Base-by-base conservation (phyloP, 78 protist species). In the Cavenderia fasciculata region DNA sequence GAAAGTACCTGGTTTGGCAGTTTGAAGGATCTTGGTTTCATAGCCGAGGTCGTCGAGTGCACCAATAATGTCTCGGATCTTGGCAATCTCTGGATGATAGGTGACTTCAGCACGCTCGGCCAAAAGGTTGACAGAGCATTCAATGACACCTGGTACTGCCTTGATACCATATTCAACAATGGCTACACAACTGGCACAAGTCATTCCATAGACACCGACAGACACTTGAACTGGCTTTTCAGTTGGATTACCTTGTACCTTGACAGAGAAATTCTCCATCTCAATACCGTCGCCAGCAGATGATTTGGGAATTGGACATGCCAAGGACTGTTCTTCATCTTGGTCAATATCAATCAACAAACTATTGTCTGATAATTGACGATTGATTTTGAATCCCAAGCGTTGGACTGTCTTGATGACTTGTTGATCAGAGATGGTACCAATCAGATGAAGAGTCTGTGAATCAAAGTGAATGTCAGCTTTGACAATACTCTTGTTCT, bases 151-250 rank as follows among this genome's bases (percentile, higher is more conserved):
- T 18, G 59, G 18, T 8, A 74, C 78, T 16, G 57, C 21, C 25
- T 54, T 87, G 11, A 87, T 59, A 52, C 73, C 51, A 65, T 70
- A 61, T 27, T 87, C 93, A 18, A 87, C 87, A 52, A 87, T 77
- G 52, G 77, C 78, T 21, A 87, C 93, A 70, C 93, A 87, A 4
- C 86, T 74, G 2, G 93, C 78, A 70, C 93, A 87, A 4, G 93
- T 87, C 93, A 87, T 87, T 36, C 93, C 93, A 56, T 51, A 66
- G 8, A 87, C 84, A 46, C 87, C 93, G 23, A 87, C 74, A 43
- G 69, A 23, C 2, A 87, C 36, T 6, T 8, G 74, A 34, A 33
- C 59, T 10, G 44, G 44, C 14, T 23, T 12, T 44, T 31, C 52
- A n/a, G 63, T 14, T 16, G 74, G 6, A 12, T 41, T 38, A 14